These are phyloP conservation scores for Saururus chinensis DNA, from an alignment of 164 flowering plant species.

Conservation along the genomic window DNA sequence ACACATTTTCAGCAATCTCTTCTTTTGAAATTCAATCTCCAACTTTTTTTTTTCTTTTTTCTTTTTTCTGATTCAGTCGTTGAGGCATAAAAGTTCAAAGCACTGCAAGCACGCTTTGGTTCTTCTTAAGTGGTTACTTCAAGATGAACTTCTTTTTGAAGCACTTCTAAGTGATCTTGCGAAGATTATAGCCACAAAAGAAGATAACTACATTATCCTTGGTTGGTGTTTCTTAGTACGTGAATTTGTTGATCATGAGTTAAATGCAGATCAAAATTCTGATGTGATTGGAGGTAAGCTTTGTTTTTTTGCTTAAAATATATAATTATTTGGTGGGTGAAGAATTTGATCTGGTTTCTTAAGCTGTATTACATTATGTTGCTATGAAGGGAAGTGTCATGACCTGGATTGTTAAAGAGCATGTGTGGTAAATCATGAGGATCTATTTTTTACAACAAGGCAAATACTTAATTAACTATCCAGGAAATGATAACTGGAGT, in stretches of 20 bases:
- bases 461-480: too few species aligned
- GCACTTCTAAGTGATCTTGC: slow-evolving; percentile 33
- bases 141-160: slow-evolving; percentile 51
- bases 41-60: not conserved
- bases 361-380: not conserved
- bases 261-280: slow-evolving; percentile 7
- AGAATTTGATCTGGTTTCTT: too few species aligned
- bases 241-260: slow-evolving; percentile 39
- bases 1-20: not conserved
- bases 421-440: too few species aligned
- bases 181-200: slow-evolving; percentile 39
- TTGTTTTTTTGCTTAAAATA: not conserved
- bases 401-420: too few species aligned
- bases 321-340: not conserved
- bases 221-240: slow-evolving; percentile 78
- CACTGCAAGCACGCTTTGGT: slow-evolving; percentile 38
- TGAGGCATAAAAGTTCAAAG: slow-evolving; percentile 43
- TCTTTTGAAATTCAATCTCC: not conserved
- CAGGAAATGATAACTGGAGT: too few species aligned
- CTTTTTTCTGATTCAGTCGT: slow-evolving; percentile 18
- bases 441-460: too few species aligned
- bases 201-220: slow-evolving; percentile 52
- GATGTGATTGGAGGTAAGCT: slow-evolving; percentile 26
- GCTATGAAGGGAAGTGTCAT: too few species aligned
- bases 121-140: slow-evolving; percentile 62